A percentile compares a stretch with the other conserved stretches of the same genome.
Evolutionary conservation across 495 filamentous ascomycete genomes (phyloP).

Genomic region (Lindgomyces ingoldianus): DNA sequence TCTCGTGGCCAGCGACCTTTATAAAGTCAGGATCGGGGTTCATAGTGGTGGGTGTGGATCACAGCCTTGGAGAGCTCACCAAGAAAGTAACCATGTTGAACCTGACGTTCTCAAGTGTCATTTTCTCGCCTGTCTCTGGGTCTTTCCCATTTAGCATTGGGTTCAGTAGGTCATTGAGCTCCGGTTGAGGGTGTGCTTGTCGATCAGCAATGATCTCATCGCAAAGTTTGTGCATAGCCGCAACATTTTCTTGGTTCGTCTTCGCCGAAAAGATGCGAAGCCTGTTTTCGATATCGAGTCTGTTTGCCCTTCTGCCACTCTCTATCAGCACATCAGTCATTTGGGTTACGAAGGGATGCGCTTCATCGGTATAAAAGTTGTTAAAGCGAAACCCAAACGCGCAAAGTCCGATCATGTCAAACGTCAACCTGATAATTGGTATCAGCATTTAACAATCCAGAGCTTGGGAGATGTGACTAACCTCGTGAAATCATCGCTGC

Average conservation of each 20-base stretch:
- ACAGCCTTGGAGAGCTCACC: constrained; percentile 40
- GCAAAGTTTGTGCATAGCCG: constrained; percentile 55
- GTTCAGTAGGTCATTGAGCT: constrained; percentile 63
- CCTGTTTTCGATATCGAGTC: constrained; percentile 54
- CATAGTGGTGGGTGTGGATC: background rate
- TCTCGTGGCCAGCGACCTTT: constrained; percentile 65
- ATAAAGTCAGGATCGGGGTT: too few species aligned
- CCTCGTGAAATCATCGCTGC: constrained; percentile 66
- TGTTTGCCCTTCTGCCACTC: constrained; percentile 53
- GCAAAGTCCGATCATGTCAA: constrained; percentile 52
- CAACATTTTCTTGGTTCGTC: constrained; percentile 62
- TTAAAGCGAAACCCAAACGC: constrained; percentile 59
- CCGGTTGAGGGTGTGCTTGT: constrained; percentile 52
- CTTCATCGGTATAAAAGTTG: constrained; percentile 63
- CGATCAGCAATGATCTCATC: constrained; percentile 60
- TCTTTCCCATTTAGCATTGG: constrained; percentile 68
- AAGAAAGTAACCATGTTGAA: constrained; percentile 76
- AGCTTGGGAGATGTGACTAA: background rate
- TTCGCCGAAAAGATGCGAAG: constrained; percentile 54
- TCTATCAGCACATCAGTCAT: constrained; percentile 63
- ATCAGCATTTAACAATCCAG: constrained; percentile 62
- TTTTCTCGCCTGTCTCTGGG: constrained; percentile 63
- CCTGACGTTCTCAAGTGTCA: constrained; percentile 62
- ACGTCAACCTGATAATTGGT: constrained; percentile 66
- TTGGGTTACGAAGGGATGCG: constrained; percentile 66